phyloP scores from a whole-genome alignment of 305 asterid species.

The Fraxinus sp. region DNA sequence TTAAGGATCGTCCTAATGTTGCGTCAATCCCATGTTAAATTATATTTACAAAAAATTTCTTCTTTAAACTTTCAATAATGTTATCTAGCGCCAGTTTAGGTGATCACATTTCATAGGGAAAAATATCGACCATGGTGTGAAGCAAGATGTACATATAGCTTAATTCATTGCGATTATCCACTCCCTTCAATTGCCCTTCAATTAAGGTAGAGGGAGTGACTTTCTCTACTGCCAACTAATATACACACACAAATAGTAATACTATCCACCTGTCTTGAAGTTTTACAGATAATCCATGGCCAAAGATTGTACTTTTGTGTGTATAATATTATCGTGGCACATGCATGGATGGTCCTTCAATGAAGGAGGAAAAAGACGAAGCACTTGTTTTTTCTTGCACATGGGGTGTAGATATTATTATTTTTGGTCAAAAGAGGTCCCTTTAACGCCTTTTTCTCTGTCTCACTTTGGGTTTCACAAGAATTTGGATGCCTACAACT shows the following conservation, averaged over 20 bases:
- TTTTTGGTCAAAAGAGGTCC: constrained; percentile 13
- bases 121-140: too few relatives aligned
- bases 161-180: not conserved
- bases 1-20: not conserved
- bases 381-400: constrained; percentile 19
- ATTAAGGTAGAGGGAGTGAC: not conserved
- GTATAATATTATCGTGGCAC: not conserved
- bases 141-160: too few relatives aligned
- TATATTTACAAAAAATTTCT: not conserved
- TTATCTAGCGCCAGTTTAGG: too few relatives aligned
- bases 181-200: not conserved
- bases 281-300: not conserved
- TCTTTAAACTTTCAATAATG: not conserved
- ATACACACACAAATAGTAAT: not conserved
- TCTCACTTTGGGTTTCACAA: not conserved
- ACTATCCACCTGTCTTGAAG: not conserved
- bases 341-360: constrained; percentile 12
- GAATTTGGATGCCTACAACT: not conserved
- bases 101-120: too few relatives aligned
- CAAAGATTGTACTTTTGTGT: not conserved
- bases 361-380: not conserved
- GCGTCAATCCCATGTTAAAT: not conserved
- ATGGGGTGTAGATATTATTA: constrained; percentile 13
- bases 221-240: not conserved
- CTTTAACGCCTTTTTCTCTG: constrained; percentile 20